Conservation (phyloP, 495 filamentous ascomycete genomes). For the Entonaema liquescens region DNA sequence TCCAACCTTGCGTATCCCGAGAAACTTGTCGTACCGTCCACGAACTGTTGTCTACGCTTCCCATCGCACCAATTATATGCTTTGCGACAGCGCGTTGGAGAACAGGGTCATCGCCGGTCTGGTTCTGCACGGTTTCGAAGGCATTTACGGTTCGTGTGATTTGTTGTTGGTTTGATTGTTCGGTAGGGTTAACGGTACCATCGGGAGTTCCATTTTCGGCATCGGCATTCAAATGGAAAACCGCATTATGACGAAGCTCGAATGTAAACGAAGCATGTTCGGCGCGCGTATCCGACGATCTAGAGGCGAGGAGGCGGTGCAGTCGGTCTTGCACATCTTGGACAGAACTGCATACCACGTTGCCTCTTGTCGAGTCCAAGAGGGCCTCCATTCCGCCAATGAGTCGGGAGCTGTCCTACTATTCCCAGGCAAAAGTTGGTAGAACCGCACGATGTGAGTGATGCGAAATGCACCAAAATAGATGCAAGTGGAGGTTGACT, state of each 20-base stretch:
- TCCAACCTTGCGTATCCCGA: conserved; percentile 54
- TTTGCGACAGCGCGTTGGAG: conserved; percentile 54
- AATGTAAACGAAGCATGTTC: conserved; percentile 52
- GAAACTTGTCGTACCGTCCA: conserved; percentile 55
- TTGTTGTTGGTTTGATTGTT: conserved; percentile 38
- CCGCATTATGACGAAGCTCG: conserved; percentile 48
- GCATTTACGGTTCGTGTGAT: conserved; percentile 41
- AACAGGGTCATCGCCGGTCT: conserved; percentile 52
- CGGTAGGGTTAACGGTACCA: conserved; percentile 29
- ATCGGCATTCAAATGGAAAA: conserved; percentile 50
- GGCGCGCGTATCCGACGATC: conserved; percentile 50
- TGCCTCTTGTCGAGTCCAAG: conserved; percentile 44
- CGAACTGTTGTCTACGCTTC: conserved; percentile 51
- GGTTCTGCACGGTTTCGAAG: conserved; percentile 53
- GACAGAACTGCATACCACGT: conserved; percentile 49
- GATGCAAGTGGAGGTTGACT: conserved; percentile 23
- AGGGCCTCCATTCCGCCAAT: conserved; percentile 50
- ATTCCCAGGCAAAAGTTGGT: conserved; percentile 2
- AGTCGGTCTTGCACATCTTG: conserved; percentile 52
- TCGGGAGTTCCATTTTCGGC: conserved; percentile 46
- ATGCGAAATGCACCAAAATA: conserved; percentile 2
- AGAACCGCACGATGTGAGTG: conserved; percentile 18
- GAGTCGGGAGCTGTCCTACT: not conserved
- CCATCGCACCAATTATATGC: conserved; percentile 50
- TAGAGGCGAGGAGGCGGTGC: conserved; percentile 45